Conservation (phyloP, 2,329 filamentous ascomycete genomes). For the Cytospora leucostoma region DNA sequence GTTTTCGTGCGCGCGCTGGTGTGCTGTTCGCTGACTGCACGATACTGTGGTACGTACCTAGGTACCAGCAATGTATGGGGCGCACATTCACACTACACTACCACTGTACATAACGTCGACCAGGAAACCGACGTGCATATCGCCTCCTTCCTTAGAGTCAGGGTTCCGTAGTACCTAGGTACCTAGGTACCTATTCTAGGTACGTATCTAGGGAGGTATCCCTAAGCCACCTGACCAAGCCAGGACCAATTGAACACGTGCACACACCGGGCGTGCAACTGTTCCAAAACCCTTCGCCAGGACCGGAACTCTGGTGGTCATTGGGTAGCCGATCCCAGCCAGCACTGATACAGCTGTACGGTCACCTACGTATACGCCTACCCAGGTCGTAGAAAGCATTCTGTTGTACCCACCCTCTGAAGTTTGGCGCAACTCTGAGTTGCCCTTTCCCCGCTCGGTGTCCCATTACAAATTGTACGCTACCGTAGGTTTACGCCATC, state of each 20-base stretch:
- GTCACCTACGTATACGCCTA: neutral
- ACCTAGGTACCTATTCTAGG: neutral
- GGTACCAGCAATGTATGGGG: too few species aligned
- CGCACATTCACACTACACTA: too few species aligned
- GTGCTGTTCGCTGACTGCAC: neutral
- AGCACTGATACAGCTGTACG: neutral
- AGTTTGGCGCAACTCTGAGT: neutral
- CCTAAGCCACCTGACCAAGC: too few species aligned
- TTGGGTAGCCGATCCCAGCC: neutral
- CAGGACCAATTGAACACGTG: neutral
- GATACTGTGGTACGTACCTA: neutral
- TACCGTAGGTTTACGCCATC: neutral
- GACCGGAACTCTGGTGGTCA: neutral
- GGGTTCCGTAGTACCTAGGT: neutral
- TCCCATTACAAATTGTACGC: neutral
- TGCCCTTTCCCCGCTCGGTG: neutral
- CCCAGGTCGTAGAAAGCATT: neutral
- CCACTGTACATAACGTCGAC: neutral
- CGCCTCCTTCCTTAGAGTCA: neutral
- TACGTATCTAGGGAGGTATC: neutral
- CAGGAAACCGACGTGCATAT: neutral
- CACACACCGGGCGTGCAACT: constrained; percentile 4
- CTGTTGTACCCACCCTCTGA: neutral
- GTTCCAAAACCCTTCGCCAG: neutral
- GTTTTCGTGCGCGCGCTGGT: neutral